These are phyloP conservation scores for Arachis hypogaea DNA, from an alignment of 306 rosid species.

Conservation along the genomic window DNA sequence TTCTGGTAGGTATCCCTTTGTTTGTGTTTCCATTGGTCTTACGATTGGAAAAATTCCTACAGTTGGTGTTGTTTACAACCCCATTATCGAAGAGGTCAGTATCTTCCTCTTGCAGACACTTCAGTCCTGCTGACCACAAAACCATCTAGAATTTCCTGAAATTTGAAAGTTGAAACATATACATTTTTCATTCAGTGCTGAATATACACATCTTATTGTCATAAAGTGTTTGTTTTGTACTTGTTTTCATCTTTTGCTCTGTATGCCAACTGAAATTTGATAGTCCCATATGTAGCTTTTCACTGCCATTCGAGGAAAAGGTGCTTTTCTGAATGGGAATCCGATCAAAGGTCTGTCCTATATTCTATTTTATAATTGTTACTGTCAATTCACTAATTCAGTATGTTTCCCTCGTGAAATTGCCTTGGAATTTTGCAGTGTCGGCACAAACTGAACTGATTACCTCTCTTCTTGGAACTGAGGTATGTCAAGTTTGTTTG, in stretches of 20 bases:
- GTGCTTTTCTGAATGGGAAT: slow-evolving; percentile 78
- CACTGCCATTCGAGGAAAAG: slow-evolving; percentile 75
- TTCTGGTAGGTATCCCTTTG: slow-evolving; percentile 71
- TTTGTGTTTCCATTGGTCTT: slow-evolving; percentile 84
- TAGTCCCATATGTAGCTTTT: slow-evolving; percentile 59
- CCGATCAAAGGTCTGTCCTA: slow-evolving; percentile 66
- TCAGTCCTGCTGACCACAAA: not conserved
- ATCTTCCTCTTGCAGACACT: not conserved
- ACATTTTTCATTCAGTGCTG: not conserved
- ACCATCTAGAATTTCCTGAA: not conserved
- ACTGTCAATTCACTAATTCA: slow-evolving; percentile 9
- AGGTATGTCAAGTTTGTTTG: slow-evolving; percentile 53
- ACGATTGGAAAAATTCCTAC: slow-evolving; percentile 77
- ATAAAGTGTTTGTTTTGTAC: not conserved
- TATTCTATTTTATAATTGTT: slow-evolving; percentile 28
- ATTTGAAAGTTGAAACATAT: not conserved
- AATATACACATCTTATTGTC: not conserved
- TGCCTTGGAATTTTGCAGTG: slow-evolving; percentile 54
- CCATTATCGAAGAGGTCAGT: slow-evolving; percentile 78
- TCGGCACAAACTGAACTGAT: slow-evolving; percentile 70
- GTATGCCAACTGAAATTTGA: slow-evolving; percentile 7
- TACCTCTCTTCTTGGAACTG: slow-evolving; percentile 76
- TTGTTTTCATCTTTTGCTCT: slow-evolving; percentile 1
- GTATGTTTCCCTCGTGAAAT: slow-evolving; percentile 20
- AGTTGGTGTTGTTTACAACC: slow-evolving; percentile 90